A percentile compares a stretch with the other conserved stretches of the same genome.
These are phyloP conservation scores for Eucalyptus cladocalyx DNA, from an alignment of 345 rosid genomes.

Conservation along the genomic window DNA sequence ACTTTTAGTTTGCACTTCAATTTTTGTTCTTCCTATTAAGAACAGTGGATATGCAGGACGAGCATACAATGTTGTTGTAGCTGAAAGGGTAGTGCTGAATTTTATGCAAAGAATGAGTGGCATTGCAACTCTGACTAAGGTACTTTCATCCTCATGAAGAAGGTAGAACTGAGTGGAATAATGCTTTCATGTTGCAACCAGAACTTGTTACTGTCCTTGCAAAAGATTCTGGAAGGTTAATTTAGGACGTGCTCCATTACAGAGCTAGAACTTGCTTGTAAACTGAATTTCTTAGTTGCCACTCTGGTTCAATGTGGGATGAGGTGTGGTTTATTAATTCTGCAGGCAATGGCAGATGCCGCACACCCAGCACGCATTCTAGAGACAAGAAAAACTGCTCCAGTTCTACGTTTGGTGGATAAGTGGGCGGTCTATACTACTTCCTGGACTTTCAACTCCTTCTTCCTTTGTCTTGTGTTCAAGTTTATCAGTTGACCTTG, in stretches of 20 bases:
- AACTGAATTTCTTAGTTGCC: background rate
- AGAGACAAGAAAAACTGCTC: slow-evolving; percentile 96
- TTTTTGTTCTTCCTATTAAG: background rate
- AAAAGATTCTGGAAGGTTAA: background rate
- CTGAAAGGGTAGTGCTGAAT: slow-evolving; percentile 87
- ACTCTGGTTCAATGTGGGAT: background rate
- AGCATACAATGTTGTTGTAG: slow-evolving; percentile 76
- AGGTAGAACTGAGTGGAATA: background rate
- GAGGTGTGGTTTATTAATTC: background rate
- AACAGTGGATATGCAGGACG: slow-evolving; percentile 28
- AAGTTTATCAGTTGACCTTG: slow-evolving; percentile 3
- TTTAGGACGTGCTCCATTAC: background rate
- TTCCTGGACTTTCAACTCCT: slow-evolving; percentile 1
- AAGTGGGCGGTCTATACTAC: slow-evolving; percentile 80
- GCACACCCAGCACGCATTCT: slow-evolving; percentile 76
- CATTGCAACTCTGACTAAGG: slow-evolving; percentile 94
- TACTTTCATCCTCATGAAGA: background rate
- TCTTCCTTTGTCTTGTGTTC: background rate
- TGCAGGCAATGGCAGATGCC: slow-evolving; percentile 92
- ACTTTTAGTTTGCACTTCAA: background rate
- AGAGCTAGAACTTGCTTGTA: background rate
- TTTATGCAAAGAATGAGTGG: slow-evolving; percentile 99
- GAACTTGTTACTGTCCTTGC: background rate
- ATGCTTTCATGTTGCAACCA: background rate
- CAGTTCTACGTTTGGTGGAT: slow-evolving; percentile 83